Percentiles rank a stretch among this genome's conserved stretches.
phyloP scores from a whole-genome alignment of 2,329 filamentous ascomycete species.

The Phialophora tarda region DNA sequence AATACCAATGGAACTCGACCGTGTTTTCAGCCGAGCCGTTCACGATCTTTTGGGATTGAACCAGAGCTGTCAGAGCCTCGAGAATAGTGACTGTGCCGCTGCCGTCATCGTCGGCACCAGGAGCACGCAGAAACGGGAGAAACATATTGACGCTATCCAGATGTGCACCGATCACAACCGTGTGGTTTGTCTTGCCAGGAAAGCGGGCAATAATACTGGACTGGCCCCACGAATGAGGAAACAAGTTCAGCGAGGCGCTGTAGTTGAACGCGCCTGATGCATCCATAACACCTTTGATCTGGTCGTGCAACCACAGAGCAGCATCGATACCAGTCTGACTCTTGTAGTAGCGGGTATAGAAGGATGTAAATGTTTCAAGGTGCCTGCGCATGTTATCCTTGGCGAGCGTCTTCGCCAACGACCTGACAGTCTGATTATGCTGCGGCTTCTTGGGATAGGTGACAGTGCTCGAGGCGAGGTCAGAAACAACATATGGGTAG shows the following conservation, averaged over 20 bases:
- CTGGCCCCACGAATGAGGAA: slow-evolving; percentile 85
- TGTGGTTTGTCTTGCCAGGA: slow-evolving; percentile 81
- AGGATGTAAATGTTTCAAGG: slow-evolving; percentile 71
- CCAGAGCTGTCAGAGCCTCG: slow-evolving; percentile 81
- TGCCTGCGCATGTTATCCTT: slow-evolving; percentile 78
- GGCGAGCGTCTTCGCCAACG: slow-evolving; percentile 70
- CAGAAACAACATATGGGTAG: slow-evolving; percentile 53
- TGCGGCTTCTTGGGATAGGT: slow-evolving; percentile 70
- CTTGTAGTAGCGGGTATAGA: slow-evolving; percentile 64
- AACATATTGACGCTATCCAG: slow-evolving; percentile 96
- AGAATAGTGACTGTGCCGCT: slow-evolving; percentile 93
- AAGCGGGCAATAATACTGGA: slow-evolving; percentile 90
- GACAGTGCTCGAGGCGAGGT: slow-evolving; percentile 49
- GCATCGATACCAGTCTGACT: slow-evolving; percentile 75
- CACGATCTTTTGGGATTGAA: slow-evolving; percentile 72
- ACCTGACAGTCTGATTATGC: slow-evolving; percentile 69
- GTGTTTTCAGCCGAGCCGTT: slow-evolving; percentile 79
- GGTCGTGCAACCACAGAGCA: slow-evolving; percentile 81
- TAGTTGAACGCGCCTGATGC: slow-evolving; percentile 71
- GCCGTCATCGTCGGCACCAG: slow-evolving; percentile 94
- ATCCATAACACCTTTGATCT: slow-evolving; percentile 73
- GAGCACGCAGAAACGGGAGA: slow-evolving; percentile 80
- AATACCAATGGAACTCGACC: slow-evolving; percentile 97
- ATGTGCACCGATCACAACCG: slow-evolving; percentile 86
- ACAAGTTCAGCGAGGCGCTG: slow-evolving; percentile 72